These are phyloP conservation scores for Epicoccum sorghinum DNA, from an alignment of 2,329 filamentous ascomycete genomes.

Conservation along the genomic window DNA sequence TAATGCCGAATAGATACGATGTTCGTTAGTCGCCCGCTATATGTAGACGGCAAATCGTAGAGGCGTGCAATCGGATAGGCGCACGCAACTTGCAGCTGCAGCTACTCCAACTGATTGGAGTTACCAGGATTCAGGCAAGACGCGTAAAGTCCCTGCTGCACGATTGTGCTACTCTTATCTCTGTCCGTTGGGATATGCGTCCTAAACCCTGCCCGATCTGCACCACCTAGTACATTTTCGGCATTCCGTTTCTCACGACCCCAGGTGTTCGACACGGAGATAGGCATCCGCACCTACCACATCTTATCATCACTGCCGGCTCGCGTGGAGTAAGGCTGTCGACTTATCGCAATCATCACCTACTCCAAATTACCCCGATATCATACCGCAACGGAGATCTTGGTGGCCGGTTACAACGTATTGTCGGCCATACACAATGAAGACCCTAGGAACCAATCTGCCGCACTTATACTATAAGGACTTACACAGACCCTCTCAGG, in stretches of 20 bases:
- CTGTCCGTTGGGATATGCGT: background rate
- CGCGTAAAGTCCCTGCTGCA: constrained; percentile 2
- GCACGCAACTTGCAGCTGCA: background rate
- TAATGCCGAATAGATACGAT: background rate
- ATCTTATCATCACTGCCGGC: constrained; percentile 2
- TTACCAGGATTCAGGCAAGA: background rate
- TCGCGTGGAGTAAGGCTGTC: constrained; percentile 2
- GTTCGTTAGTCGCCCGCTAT: background rate
- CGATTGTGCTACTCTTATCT: constrained; percentile 9
- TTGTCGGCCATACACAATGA: background rate
- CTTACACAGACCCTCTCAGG: background rate
- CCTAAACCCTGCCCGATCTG: constrained; percentile 3
- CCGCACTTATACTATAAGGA: constrained; percentile 1
- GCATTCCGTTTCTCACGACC: constrained; percentile 6
- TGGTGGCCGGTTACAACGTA: background rate
- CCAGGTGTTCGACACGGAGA: constrained; percentile 8
- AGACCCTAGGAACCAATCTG: background rate
- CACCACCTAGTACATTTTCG: constrained; percentile 1
- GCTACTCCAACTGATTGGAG: constrained; percentile 8
- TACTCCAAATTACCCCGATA: constrained; percentile 9
- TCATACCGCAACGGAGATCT: background rate
- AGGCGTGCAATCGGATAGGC: background rate
- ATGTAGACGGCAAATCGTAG: background rate
- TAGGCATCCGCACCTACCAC: constrained; percentile 10
- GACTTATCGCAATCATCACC: constrained; percentile 4